These are phyloP conservation scores for Lentinula sp. DNA, from an alignment of 768 basidiomycete genomes.

Conservation along the genomic window DNA sequence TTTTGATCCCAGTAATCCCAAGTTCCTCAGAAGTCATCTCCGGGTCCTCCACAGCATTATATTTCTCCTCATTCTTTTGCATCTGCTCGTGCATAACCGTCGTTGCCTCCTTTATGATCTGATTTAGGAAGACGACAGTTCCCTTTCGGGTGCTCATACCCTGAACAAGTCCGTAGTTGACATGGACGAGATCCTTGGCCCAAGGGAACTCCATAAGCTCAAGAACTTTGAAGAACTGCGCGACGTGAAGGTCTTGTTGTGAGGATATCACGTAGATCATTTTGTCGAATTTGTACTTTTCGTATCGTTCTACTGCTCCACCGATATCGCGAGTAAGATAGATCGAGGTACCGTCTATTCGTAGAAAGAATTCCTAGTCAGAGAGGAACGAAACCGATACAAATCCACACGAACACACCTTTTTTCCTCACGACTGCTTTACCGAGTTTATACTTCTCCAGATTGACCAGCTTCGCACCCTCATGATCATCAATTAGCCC, in stretches of 20 bases:
- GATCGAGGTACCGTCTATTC: constrained; percentile 83
- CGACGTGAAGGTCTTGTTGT: constrained; percentile 80
- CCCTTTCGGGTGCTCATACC: constrained; percentile 96
- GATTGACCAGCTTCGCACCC: constrained; percentile 80
- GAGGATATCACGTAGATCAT: constrained; percentile 93
- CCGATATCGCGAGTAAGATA: constrained; percentile 95
- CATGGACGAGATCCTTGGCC: constrained; percentile 77
- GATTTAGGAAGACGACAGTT: constrained; percentile 90
- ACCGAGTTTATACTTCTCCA: constrained; percentile 88
- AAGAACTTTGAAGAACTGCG: constrained; percentile 92
- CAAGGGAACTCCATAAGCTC: constrained; percentile 86
- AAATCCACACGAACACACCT: constrained; percentile 33
- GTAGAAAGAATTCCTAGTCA: not conserved
- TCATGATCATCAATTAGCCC: constrained; percentile 72
- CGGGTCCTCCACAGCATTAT: constrained; percentile 82
- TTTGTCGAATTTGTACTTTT: constrained; percentile 79
- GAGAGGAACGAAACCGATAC: not conserved
- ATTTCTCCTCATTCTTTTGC: constrained; percentile 92
- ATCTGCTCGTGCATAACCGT: constrained; percentile 96
- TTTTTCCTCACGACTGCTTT: constrained; percentile 86
- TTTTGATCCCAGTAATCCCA: constrained; percentile 93
- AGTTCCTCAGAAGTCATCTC: constrained; percentile 73
- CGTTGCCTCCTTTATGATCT: constrained; percentile 86
- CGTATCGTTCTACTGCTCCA: constrained; percentile 87
- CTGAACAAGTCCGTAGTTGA: constrained; percentile 88